phyloP scores from a whole-genome alignment of 1,284 basidiomycete species.

The Vanrija humicola region DNA sequence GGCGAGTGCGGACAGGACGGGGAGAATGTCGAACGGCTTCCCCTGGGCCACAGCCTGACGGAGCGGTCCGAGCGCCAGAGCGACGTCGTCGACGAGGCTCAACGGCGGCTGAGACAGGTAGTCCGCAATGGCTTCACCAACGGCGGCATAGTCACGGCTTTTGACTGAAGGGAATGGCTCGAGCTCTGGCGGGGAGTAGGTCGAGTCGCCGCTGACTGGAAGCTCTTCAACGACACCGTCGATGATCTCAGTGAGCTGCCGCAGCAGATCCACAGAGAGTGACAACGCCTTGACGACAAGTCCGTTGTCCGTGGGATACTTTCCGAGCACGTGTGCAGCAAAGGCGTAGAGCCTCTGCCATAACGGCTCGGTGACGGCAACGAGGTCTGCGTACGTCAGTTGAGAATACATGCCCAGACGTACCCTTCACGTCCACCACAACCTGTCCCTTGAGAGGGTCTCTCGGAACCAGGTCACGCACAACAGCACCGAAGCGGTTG shows the following conservation, averaged over 20 bases:
- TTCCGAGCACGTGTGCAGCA: constrained; percentile 5
- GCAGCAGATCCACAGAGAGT: background rate
- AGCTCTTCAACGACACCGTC: constrained; percentile 4
- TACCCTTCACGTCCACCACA: constrained; percentile 20
- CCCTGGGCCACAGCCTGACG: constrained; percentile 16
- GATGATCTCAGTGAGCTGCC: background rate
- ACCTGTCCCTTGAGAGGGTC: constrained; percentile 22
- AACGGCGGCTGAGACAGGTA: constrained; percentile 12
- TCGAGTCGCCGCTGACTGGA: constrained; percentile 2
- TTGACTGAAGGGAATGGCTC: constrained; percentile 1
- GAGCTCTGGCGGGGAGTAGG: constrained; percentile 10
- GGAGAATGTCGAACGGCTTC: constrained; percentile 20
- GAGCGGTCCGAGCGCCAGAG: constrained; percentile 15
- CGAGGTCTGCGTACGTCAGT: constrained; percentile 6
- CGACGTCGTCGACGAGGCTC: constrained; percentile 1
- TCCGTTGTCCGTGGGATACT: constrained; percentile 1
- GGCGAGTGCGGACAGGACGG: constrained; percentile 21
- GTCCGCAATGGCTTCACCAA: background rate
- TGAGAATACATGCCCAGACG: background rate
- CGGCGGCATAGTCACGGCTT: background rate
- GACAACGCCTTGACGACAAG: background rate
- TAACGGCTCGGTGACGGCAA: constrained; percentile 10
- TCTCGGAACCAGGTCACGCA: constrained; percentile 15
- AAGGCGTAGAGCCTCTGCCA: constrained; percentile 21
- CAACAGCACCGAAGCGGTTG: constrained; percentile 14